phyloP scores from a whole-genome alignment of 192 early-diverging fungal genomes.

The Podila horticola region DNA sequence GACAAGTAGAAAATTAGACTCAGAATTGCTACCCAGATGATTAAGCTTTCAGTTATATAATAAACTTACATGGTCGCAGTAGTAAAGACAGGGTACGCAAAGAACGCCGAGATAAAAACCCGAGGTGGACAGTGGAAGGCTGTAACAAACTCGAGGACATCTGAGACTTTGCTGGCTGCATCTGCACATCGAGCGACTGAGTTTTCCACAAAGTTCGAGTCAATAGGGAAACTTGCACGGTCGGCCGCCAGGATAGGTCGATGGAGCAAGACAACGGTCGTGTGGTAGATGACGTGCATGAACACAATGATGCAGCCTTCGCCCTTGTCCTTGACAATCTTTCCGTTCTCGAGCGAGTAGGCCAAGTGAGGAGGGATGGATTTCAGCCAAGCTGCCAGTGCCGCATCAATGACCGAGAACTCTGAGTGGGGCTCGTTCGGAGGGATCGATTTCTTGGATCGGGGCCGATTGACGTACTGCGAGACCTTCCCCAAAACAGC shows the following conservation, averaged over 20 bases:
- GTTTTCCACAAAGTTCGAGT: slow-evolving; percentile 45
- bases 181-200: slow-evolving; percentile 52
- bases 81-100: slow-evolving; percentile 59
- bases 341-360: slow-evolving; percentile 54
- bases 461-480: slow-evolving; percentile 56
- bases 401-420: slow-evolving; percentile 52
- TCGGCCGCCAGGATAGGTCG: slow-evolving; percentile 52
- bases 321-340: slow-evolving; percentile 24
- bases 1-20: background rate
- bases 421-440: slow-evolving; percentile 58
- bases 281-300: slow-evolving; percentile 59
- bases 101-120: slow-evolving; percentile 54
- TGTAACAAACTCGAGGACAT: slow-evolving; percentile 50
- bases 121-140: slow-evolving; percentile 21
- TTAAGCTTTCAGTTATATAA: background rate
- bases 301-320: slow-evolving; percentile 47
- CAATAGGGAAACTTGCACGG: slow-evolving; percentile 23
- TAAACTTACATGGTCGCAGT: slow-evolving; percentile 57
- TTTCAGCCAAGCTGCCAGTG: slow-evolving; percentile 50
- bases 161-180: slow-evolving; percentile 54
- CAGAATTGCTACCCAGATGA: background rate
- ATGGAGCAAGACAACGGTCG: slow-evolving; percentile 59
- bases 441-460: slow-evolving; percentile 32
- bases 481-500: slow-evolving; percentile 58
- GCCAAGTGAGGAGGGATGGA: slow-evolving; percentile 39